Evolutionary conservation across 2,329 filamentous ascomycete genomes (phyloP).

Genomic region (Colletotrichum gloeosporioides): DNA sequence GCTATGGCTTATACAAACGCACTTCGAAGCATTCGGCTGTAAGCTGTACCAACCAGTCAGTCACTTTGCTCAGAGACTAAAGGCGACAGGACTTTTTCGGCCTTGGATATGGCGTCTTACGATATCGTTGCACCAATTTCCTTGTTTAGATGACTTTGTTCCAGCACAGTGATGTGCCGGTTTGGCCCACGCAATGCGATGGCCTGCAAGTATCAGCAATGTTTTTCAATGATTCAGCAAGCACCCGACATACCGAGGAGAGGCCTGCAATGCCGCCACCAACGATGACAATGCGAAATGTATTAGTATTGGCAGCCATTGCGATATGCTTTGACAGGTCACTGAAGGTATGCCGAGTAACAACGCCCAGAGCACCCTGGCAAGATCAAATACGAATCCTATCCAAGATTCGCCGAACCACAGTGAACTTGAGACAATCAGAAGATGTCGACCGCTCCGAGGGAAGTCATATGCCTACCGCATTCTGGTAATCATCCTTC

Average conservation of each 20-base stretch:
- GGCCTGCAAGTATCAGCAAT: constrained; percentile 24
- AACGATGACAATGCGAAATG: constrained; percentile 27
- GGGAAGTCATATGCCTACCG: neutral
- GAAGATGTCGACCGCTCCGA: neutral
- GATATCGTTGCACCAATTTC: constrained; percentile 47
- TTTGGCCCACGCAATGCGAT: constrained; percentile 38
- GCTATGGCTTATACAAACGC: constrained; percentile 22
- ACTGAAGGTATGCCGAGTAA: neutral
- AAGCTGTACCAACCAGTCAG: constrained; percentile 17
- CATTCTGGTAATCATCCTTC: neutral
- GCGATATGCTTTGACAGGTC: rapidly evolving
- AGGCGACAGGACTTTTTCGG: no score
- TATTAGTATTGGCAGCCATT: neutral
- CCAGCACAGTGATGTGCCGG: constrained; percentile 26
- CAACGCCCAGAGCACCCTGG: neutral
- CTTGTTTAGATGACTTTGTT: constrained; percentile 29
- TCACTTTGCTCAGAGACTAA: neutral
- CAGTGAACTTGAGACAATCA: rapidly evolving
- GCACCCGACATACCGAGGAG: neutral
- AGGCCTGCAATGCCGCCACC: constrained; percentile 20
- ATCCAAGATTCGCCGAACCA: rapidly evolving
- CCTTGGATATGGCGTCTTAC: neutral
- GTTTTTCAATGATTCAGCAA: neutral
- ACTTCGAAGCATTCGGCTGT: constrained; percentile 45
- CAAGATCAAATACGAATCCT: neutral